phyloP scores from a whole-genome alignment of 2,329 filamentous ascomycete genomes.

The Metarhizium robertsii region DNA sequence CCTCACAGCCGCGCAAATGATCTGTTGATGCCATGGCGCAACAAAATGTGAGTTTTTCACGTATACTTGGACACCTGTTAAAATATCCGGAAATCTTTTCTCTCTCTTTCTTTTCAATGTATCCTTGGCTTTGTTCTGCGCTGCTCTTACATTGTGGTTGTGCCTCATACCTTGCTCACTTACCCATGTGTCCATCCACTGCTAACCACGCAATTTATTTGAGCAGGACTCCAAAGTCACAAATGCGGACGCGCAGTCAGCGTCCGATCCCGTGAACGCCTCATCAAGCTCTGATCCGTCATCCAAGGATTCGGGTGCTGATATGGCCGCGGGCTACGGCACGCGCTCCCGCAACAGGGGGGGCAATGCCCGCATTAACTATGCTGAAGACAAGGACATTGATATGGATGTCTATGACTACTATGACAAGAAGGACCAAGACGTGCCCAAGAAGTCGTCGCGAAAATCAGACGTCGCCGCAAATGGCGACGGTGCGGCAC shows the following conservation, averaged over 20 bases:
- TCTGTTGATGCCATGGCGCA: constrained; percentile 28
- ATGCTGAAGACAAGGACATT: constrained; percentile 86
- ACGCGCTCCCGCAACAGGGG: constrained; percentile 88
- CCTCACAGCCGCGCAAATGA: constrained; percentile 25
- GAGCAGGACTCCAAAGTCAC: constrained; percentile 25
- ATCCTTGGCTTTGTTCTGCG: background rate
- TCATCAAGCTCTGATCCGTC: constrained; percentile 36
- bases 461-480: constrained; percentile 32
- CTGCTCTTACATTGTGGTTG: constrained; percentile 1
- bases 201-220: constrained; percentile 1
- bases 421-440: constrained; percentile 46
- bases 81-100: too few species aligned
- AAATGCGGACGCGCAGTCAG: constrained; percentile 23
- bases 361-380: constrained; percentile 75
- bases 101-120: background rate
- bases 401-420: constrained; percentile 79
- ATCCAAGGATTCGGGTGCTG: constrained; percentile 40
- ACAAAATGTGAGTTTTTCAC: constrained; percentile 23
- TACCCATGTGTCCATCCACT: background rate
- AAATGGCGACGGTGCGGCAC: constrained; percentile 25
- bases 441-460: constrained; percentile 45
- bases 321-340: constrained; percentile 65
- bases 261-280: constrained; percentile 34
- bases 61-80: too few species aligned
- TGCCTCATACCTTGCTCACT: background rate